These are phyloP conservation scores for Eucalyptus curtisii DNA, from an alignment of 345 rosid genomes.

Conservation along the genomic window DNA sequence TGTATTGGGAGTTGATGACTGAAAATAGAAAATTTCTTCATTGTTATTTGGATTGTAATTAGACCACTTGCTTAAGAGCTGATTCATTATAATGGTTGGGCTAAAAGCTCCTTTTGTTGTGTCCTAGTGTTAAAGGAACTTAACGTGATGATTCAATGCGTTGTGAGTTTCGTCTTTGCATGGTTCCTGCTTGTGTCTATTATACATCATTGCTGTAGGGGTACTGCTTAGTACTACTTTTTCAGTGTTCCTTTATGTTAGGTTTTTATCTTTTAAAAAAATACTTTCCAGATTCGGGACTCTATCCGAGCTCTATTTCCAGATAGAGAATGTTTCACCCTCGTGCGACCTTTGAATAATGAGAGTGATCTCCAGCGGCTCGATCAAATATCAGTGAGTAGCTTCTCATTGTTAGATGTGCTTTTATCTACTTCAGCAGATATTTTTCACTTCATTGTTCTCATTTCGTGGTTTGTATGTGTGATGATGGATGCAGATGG, in stretches of 20 bases:
- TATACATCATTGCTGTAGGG: not conserved
- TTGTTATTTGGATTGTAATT: not conserved
- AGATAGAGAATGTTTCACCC: slow-evolving; percentile 88
- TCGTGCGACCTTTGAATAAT: slow-evolving; percentile 82
- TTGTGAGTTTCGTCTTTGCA: not conserved
- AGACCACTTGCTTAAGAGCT: not conserved
- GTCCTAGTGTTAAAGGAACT: not conserved
- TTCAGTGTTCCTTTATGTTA: not conserved
- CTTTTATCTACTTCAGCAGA: not conserved
- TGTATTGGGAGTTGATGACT: not conserved
- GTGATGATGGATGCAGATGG: slow-evolving; percentile 35
- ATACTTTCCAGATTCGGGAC: slow-evolving; percentile 55
- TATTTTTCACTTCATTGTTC: not conserved
- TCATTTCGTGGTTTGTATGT: not conserved
- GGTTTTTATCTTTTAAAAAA: not conserved
- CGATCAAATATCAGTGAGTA: slow-evolving; percentile 80
- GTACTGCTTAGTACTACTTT: not conserved
- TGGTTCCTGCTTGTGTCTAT: not conserved
- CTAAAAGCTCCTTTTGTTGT: not conserved
- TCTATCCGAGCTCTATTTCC: slow-evolving; percentile 93
- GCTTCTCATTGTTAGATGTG: not conserved
- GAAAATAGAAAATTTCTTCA: not conserved
- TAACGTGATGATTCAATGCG: not conserved
- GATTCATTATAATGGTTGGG: not conserved
- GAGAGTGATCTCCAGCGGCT: slow-evolving; percentile 86